Evolutionary conservation across 1,284 basidiomycete species (phyloP).

Genomic region (Austroboletus novae-zelandiae): DNA sequence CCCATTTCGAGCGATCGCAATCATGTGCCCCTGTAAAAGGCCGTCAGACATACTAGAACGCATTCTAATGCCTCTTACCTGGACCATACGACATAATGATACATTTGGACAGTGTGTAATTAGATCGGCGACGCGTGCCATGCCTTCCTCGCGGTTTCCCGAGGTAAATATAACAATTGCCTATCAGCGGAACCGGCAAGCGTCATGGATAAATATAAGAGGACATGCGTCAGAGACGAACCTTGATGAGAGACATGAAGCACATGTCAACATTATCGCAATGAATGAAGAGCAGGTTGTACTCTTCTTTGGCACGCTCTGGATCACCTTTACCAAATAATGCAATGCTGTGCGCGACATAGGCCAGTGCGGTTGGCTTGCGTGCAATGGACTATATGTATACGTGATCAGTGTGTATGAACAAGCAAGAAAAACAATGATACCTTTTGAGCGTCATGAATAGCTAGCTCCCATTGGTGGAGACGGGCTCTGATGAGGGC

Average conservation of each 20-base stretch:
- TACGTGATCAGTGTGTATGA: neutral
- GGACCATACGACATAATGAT: neutral
- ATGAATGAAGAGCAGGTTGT: neutral
- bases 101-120: neutral
- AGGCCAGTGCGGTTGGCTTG: neutral
- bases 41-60: neutral
- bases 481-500: neutral
- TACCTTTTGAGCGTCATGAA: neutral
- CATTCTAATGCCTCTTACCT: neutral
- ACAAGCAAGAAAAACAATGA: neutral
- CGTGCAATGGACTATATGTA: neutral
- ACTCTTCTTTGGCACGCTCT: neutral
- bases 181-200: neutral
- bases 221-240: neutral
- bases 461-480: neutral
- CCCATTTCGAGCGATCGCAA: neutral
- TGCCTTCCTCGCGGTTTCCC: neutral
- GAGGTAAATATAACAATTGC: neutral
- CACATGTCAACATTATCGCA: neutral
- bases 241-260: neutral
- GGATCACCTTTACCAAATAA: neutral
- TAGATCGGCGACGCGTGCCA: neutral
- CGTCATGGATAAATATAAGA: neutral
- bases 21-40: neutral
- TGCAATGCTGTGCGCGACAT: neutral